Percentiles rank a stretch among this genome's conserved stretches.
These are phyloP conservation scores for Yarrowia hollandica DNA, from an alignment of 805 yeast genomes.

Conservation along the genomic window DNA sequence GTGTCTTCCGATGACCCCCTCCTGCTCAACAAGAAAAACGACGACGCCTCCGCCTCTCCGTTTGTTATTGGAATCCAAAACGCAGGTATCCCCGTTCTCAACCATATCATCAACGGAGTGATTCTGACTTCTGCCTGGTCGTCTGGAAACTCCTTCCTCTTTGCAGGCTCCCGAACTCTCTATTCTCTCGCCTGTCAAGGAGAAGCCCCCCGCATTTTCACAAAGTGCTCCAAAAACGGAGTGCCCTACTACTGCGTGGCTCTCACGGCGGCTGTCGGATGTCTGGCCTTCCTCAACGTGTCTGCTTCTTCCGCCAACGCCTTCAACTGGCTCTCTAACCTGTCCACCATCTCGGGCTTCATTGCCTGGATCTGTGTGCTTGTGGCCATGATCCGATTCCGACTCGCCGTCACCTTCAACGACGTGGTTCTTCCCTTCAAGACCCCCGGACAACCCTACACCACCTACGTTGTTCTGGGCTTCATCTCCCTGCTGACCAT, in stretches of 20 bases:
- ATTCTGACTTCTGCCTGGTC: constrained; percentile 59
- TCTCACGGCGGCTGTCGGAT: constrained; percentile 60
- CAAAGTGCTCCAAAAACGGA: constrained; percentile 61
- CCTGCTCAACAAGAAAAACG: constrained; percentile 50
- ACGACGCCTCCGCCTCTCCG: constrained; percentile 65
- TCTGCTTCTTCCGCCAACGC: constrained; percentile 55
- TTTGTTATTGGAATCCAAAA: constrained; percentile 58
- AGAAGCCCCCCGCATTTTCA: constrained; percentile 65
- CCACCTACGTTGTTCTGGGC: constrained; percentile 55
- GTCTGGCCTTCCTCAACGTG: constrained; percentile 65
- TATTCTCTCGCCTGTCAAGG: constrained; percentile 57
- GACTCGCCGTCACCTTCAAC: constrained; percentile 60
- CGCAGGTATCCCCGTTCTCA: constrained; percentile 54
- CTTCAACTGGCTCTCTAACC: constrained; percentile 65
- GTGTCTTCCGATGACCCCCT: constrained; percentile 65
- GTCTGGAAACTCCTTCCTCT: constrained; percentile 59
- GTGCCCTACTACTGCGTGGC: constrained; percentile 73
- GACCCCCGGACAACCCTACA: constrained; percentile 57
- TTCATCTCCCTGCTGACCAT: constrained; percentile 54
- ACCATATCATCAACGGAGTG: constrained; percentile 54
- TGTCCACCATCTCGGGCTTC: constrained; percentile 66
- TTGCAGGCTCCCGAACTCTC: constrained; percentile 59
- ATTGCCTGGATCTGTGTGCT: constrained; percentile 60
- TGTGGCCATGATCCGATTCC: constrained; percentile 59
- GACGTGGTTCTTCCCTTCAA: constrained; percentile 55